These are phyloP conservation scores for Pichia sporocuriosa DNA, from an alignment of 805 yeast species.

Conservation along the genomic window DNA sequence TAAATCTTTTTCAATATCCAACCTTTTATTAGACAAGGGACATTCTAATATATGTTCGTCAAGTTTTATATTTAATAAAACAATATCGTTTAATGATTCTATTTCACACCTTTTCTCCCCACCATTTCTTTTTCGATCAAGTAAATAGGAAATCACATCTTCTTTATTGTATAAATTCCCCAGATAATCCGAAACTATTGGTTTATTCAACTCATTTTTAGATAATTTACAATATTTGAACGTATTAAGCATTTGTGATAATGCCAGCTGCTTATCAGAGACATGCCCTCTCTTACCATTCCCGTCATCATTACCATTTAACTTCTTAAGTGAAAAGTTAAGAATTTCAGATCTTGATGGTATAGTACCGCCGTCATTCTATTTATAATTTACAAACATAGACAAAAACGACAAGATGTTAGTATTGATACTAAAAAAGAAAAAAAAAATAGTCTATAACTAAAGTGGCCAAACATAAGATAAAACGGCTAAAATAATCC, in stretches of 20 bases:
- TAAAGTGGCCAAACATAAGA: no score
- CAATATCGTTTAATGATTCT: slow-evolving; percentile 20
- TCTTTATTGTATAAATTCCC: slow-evolving; percentile 66
- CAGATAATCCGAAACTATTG: slow-evolving; percentile 59
- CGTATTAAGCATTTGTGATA: slow-evolving; percentile 16
- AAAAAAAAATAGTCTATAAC: no score
- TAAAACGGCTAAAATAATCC: not conserved
- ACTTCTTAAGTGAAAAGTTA: slow-evolving; percentile 1
- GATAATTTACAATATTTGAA: slow-evolving; percentile 46
- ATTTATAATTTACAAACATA: not conserved
- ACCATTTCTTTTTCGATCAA: slow-evolving; percentile 14
- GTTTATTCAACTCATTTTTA: slow-evolving; percentile 37
- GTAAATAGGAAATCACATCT: slow-evolving; percentile 48
- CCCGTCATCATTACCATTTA: not conserved
- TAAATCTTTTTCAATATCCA: slow-evolving; percentile 30
- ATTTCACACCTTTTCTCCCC: not conserved
- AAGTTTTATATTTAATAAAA: slow-evolving; percentile 27
- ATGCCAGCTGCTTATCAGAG: not conserved
- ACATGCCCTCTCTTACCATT: not conserved
- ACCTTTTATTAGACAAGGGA: slow-evolving; percentile 30
- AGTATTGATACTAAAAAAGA: no score
- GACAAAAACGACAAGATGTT: not conserved
- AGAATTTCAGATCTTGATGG: slow-evolving; percentile 5
- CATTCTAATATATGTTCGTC: slow-evolving; percentile 29
- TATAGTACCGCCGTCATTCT: slow-evolving; percentile 10